Evolutionary conservation across 768 basidiomycete genomes (phyloP).

Genomic region (Lanmaoa pseudosensibilis): DNA sequence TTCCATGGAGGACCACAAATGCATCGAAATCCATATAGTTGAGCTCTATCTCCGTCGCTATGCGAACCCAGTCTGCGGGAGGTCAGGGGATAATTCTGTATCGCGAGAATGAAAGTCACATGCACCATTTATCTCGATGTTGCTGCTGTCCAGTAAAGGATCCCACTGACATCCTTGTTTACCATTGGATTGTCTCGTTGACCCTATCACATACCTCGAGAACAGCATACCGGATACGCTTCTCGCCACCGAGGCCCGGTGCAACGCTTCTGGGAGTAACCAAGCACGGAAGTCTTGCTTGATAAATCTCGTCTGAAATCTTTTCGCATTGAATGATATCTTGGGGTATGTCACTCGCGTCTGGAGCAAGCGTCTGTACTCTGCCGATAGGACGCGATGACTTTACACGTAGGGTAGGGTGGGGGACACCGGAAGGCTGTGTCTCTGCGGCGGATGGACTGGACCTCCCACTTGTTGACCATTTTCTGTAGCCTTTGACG

Average conservation of each 20-base stretch:
- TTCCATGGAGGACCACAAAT: slow-evolving; percentile 88
- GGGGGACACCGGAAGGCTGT: slow-evolving; percentile 11
- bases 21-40: slow-evolving; percentile 87
- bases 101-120: not conserved
- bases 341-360: slow-evolving; percentile 23
- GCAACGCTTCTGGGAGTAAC: slow-evolving; percentile 74
- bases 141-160: slow-evolving; percentile 85
- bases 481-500: slow-evolving; percentile 76
- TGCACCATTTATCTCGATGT: slow-evolving; percentile 78
- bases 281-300: slow-evolving; percentile 70
- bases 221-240: slow-evolving; percentile 82
- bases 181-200: not conserved
- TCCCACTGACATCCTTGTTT: slow-evolving; percentile 59
- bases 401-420: slow-evolving; percentile 55
- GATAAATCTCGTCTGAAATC: slow-evolving; percentile 64
- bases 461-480: slow-evolving; percentile 66
- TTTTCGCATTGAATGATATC: slow-evolving; percentile 42
- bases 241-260: slow-evolving; percentile 58
- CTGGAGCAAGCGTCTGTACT: slow-evolving; percentile 37
- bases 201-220: slow-evolving; percentile 57
- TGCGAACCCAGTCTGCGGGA: slow-evolving; percentile 78
- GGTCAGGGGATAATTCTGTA: slow-evolving; percentile 1
- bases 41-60: slow-evolving; percentile 89
- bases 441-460: slow-evolving; percentile 38
- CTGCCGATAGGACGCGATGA: slow-evolving; percentile 68